phyloP scores from a whole-genome alignment of 169 alveolate genomes.

The Cryptosporidium meleagridis region DNA sequence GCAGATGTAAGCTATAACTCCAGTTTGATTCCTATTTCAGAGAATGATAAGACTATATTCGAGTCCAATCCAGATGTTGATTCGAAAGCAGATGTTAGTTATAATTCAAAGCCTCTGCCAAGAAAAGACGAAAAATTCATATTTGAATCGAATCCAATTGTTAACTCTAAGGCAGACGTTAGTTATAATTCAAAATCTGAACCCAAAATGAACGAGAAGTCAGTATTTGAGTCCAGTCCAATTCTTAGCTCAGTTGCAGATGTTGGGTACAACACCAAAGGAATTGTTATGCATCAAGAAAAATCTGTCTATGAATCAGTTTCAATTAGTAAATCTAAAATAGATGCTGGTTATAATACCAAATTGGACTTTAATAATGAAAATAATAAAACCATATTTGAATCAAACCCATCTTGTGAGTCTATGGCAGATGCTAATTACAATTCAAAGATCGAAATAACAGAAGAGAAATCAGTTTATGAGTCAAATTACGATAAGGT shows the following conservation, averaged over 20 bases:
- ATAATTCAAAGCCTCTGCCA: background rate
- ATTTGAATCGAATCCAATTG: conserved; percentile 7
- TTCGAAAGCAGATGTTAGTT: conserved; percentile 24
- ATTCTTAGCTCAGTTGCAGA: background rate
- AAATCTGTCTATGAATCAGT: conserved; percentile 23
- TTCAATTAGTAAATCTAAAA: background rate
- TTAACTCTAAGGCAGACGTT: conserved; percentile 4
- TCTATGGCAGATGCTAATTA: conserved; percentile 11
- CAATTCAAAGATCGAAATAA: background rate
- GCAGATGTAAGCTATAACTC: conserved; percentile 23
- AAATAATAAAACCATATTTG: background rate
- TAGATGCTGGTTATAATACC: conserved; percentile 3
- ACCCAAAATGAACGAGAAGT: background rate
- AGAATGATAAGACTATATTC: conserved; percentile 1
- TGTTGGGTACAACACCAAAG: conserved; percentile 4
- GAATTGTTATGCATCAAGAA: background rate
- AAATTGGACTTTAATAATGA: background rate
- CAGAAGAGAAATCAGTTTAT: conserved; percentile 6
- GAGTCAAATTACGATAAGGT: background rate
- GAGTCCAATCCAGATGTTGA: background rate
- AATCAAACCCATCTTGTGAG: conserved; percentile 15
- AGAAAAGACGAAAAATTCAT: conserved; percentile 3
- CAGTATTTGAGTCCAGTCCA: conserved; percentile 35
- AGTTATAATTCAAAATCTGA: background rate
- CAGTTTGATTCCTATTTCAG: background rate